Base-by-base conservation (phyloP, 2,329 filamentous ascomycete genomes). In the Thelonectria olida region DNA sequence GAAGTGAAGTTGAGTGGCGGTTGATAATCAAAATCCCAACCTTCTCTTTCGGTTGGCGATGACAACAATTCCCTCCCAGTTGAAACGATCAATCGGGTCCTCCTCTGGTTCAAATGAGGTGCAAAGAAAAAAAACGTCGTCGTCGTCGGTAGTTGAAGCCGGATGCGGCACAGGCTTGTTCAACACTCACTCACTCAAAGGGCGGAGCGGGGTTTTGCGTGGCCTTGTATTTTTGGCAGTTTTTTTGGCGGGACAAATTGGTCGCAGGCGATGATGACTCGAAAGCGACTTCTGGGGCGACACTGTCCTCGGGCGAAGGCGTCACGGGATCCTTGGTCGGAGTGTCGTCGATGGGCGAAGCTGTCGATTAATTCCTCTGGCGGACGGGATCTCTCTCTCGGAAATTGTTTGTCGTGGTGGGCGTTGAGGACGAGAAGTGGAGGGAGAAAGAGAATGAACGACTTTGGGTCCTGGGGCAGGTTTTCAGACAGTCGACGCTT, bases 401-500 rank as follows among this genome's bases (percentile, higher is more conserved):
- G 54, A 64, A 64, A 55, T 60, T 64, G 34, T 62, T 60, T 64
- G 34, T 62, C 57, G 62, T 60, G 57, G 28, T 52, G 52, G 52
- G 25, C 47, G 63, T 58, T 53, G 54, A 51, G 42, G 22, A 25
- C 61, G 67, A 66, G 63, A 68, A 68, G 67, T 70, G 68, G 68
- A 71, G 65, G 68, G 70, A 67, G 63, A 66, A 66, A 44, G 19
- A 27, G 42, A 25, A 45, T 25, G 49, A 63, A 54, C 51, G 47
- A 63, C 54, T 45, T 58, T 36, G 54, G 50, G 57, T 56, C 28
- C 49, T 57, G 57, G 64, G 52, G 66, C 61, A 54, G 66, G 67
- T 69, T 70, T 70, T 70, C 66, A 66, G 58, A 68, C 64, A 61
- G 67, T 67, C 65, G 67, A 68, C 66, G 63, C 65, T 39, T 49